phyloP scores from a whole-genome alignment of 2,329 filamentous ascomycete genomes.

The Trichoderma sp. region DNA sequence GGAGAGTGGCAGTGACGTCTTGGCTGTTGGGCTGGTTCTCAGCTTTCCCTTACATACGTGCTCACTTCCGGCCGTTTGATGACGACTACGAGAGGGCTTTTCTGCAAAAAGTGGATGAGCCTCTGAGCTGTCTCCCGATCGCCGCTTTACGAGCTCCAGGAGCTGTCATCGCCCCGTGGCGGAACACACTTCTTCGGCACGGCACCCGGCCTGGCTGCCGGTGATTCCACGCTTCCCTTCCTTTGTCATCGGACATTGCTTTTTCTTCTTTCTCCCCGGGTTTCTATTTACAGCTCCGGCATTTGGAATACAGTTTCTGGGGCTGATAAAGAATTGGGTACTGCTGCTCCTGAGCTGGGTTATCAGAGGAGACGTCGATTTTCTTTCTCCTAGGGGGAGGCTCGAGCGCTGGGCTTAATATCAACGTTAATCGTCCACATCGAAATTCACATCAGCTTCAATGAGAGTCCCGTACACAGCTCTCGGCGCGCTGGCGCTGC shows the following conservation, averaged over 20 bases:
- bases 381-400: background rate
- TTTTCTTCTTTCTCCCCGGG: background rate
- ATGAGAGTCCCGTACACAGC: constrained; percentile 26
- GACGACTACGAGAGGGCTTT: constrained; percentile 12
- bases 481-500: constrained; percentile 35
- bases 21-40: background rate
- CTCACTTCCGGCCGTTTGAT: constrained; percentile 7
- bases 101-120: constrained; percentile 21
- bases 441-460: background rate
- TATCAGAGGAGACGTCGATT: background rate
- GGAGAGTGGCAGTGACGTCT: constrained; percentile 19
- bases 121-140: constrained; percentile 19
- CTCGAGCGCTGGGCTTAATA: background rate
- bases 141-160: background rate
- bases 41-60: constrained; percentile 15
- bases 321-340: background rate
- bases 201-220: background rate
- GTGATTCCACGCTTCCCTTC: background rate
- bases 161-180: constrained; percentile 8
- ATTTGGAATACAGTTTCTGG: background rate
- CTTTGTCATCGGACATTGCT: background rate
- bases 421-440: background rate
- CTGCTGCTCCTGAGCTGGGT: background rate
- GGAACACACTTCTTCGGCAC: constrained; percentile 18
- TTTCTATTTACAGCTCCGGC: background rate